Base-by-base conservation (phyloP, 1,284 basidiomycete genomes). In the Fomitopsis schrenkii region DNA sequence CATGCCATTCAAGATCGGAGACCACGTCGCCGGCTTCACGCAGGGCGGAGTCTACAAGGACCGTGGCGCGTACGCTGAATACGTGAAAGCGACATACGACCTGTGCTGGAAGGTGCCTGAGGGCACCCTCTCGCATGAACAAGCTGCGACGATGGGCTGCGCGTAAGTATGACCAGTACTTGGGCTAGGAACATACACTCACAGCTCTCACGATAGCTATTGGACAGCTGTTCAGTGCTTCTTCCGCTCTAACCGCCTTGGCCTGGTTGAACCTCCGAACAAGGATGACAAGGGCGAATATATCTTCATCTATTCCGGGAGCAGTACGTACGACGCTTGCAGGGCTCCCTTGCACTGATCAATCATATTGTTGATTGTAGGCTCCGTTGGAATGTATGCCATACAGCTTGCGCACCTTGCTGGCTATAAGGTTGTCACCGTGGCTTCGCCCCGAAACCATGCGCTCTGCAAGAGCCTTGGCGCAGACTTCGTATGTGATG, bases 361-460 rank as follows among this genome's bases (percentile, higher is more conserved):
- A 5, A 33, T 8, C 30, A 8, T 5, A 8, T 8, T 33, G 1
- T 22, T 1, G 2, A 22, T 33, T 28, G 2, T 61, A 68, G 70
- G 68, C 30, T 64, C 65, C 8, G 78, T 80, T 38, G 80, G 81
- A 0, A 69, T 77, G 40, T 81, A 75, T 66, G 77, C 76, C 6
- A 67, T 81, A 38, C 79, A 82, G 65, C 72, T 82, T 45, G 77
- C 77, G 40, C 74, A 75, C 59, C 59, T 75, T 5, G 66, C 74
- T 0, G 80, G 80, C 15, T 77, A 77, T 66, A 73, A 71, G 36
- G 76, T 80, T 40, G 70, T 77, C 57, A 73, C 80, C 5, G 76
- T 77, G 7, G 72, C 77, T 26, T 78, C 76, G 5, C 72, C 77
- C 1, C 69, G 71, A 33, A 77, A 79, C 63, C 72, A 68, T 56